Evolutionary conservation across 805 yeast species (phyloP).

Genomic region (Jamesozyma lodderae): DNA sequence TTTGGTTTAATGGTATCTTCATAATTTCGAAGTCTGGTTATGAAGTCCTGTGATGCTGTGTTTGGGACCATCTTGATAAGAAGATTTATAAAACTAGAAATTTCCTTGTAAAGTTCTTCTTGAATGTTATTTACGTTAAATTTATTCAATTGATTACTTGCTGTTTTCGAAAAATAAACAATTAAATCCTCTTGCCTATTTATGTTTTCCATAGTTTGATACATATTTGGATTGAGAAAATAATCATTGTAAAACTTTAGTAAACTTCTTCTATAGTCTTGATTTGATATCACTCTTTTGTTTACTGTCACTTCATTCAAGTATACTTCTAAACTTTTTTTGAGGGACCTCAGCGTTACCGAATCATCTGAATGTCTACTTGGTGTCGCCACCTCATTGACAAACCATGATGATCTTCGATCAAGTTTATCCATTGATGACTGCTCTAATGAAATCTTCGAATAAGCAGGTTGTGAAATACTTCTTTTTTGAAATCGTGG

Average conservation of each 20-base stretch:
- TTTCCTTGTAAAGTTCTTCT: constrained; percentile 18
- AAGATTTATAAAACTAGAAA: constrained; percentile 19
- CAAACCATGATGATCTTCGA: background rate
- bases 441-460: too few species aligned
- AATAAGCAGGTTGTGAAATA: background rate
- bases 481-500: constrained; percentile 45
- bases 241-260: constrained; percentile 56
- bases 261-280: constrained; percentile 46
- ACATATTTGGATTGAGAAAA: constrained; percentile 34
- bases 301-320: constrained; percentile 42
- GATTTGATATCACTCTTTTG: constrained; percentile 28
- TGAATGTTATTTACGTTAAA: constrained; percentile 24
- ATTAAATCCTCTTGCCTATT: constrained; percentile 38
- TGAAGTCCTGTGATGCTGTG: constrained; percentile 11
- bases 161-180: constrained; percentile 42
- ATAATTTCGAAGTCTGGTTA: constrained; percentile 37
- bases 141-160: constrained; percentile 44
- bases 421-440: too few species aligned
- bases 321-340: constrained; percentile 30
- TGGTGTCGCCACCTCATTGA: background rate
- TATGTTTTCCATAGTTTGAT: constrained; percentile 24
- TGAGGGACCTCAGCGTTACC: background rate
- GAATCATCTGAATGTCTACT: background rate
- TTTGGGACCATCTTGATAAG: constrained; percentile 13
- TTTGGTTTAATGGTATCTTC: constrained; percentile 17